phyloP scores from a whole-genome alignment of 805 yeast species.

The Torulaspora maleeae region DNA sequence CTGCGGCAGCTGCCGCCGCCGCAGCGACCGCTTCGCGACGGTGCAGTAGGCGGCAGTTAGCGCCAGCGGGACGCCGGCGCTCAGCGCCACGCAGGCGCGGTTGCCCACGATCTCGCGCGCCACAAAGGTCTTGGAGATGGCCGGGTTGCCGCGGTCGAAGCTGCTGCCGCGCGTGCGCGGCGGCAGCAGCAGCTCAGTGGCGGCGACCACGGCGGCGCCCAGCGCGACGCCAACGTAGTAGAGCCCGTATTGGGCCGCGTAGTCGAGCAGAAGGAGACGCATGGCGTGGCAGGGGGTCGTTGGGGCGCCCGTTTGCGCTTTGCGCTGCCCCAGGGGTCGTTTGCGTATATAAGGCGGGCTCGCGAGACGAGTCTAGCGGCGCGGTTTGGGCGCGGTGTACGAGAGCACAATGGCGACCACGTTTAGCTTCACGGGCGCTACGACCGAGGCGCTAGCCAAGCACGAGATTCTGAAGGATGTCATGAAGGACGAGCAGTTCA shows the following conservation, averaged over 20 bases:
- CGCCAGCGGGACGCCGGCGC: conserved; percentile 12
- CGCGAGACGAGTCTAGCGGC: no score
- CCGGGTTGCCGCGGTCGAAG: conserved; percentile 16
- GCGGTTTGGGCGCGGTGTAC: no score
- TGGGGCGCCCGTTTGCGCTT: neutral
- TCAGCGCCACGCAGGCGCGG: conserved; percentile 20
- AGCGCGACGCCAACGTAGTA: conserved; percentile 15
- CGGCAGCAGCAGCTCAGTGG: conserved; percentile 15
- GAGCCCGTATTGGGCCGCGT: neutral
- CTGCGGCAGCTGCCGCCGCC: conserved; percentile 9
- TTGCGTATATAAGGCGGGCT: neutral
- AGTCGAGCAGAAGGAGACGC: no score
- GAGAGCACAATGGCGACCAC: no score
- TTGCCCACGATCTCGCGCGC: conserved; percentile 24
- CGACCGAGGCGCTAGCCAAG: conserved; percentile 24
- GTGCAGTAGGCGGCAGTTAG: conserved; percentile 20
- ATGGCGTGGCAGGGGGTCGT: no score
- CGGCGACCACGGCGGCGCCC: conserved; percentile 14
- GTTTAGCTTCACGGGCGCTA: conserved; percentile 14
- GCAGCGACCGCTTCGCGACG: conserved; percentile 8
- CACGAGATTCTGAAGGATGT: conserved; percentile 31
- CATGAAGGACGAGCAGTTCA: conserved; percentile 15
- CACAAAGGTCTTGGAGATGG: conserved; percentile 20
- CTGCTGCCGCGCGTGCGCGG: conserved; percentile 15
- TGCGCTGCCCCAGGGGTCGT: neutral